Conservation (phyloP, 305 asterid genomes). For the Stenogyne calaminthoides region DNA sequence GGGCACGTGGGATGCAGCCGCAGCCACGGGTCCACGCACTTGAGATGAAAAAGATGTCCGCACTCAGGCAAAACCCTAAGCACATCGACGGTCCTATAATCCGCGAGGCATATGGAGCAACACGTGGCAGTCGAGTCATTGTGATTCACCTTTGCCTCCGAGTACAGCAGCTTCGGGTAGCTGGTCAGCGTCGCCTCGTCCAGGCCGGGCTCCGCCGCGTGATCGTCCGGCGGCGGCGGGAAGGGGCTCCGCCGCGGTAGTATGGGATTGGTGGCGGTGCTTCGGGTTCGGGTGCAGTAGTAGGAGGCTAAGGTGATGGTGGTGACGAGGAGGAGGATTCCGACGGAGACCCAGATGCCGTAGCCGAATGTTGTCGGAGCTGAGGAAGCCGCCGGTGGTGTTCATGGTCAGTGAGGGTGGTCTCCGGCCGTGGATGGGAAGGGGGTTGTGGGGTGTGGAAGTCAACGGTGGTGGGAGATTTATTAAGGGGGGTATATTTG, state of each 20-base stretch:
- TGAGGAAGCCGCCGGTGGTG: slow-evolving; percentile 53
- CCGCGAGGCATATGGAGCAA: slow-evolving; percentile 81
- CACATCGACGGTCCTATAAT: slow-evolving; percentile 56
- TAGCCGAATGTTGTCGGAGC: slow-evolving; percentile 70
- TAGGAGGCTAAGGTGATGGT: slow-evolving; percentile 85
- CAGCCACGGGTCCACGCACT: slow-evolving; percentile 75
- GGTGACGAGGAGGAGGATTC: slow-evolving; percentile 79
- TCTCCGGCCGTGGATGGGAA: slow-evolving; percentile 42
- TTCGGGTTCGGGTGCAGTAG: slow-evolving; percentile 67
- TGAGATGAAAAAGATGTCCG: slow-evolving; percentile 64
- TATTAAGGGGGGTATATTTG: slow-evolving; percentile 35
- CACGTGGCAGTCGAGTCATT: slow-evolving; percentile 53
- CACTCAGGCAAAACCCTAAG: slow-evolving; percentile 72
- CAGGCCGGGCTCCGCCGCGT: slow-evolving; percentile 53
- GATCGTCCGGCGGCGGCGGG: slow-evolving; percentile 6
- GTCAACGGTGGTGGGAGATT: slow-evolving; percentile 53
- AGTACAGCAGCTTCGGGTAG: slow-evolving; percentile 65
- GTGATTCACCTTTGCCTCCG: slow-evolving; percentile 51
- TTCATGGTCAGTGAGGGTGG: slow-evolving; percentile 52
- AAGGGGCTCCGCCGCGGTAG: slow-evolving; percentile 31
- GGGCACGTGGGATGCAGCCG: slow-evolving; percentile 76
- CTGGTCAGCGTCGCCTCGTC: slow-evolving; percentile 73
- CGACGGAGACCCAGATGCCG: slow-evolving; percentile 81
- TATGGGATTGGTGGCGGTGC: slow-evolving; percentile 29
- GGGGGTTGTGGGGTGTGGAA: slow-evolving; percentile 25